Percentiles rank a stretch among this genome's conserved stretches.
Conservation (phyloP, 495 filamentous ascomycete genomes). For the Filosporella fistucella region DNA sequence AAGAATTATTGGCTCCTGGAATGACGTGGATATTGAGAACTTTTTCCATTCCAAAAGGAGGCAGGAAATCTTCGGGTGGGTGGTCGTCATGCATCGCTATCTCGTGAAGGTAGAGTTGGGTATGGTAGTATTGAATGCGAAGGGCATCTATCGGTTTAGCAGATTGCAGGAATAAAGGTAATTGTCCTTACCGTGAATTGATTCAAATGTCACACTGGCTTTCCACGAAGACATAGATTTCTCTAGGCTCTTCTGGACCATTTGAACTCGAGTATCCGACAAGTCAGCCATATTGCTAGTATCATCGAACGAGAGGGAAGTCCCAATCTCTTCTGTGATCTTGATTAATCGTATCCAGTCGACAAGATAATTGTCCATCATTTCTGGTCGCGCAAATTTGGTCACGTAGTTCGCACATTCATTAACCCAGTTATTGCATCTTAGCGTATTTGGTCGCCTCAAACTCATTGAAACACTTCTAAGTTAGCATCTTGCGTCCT, state of each 20-base stretch:
- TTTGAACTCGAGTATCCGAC: conserved; percentile 40
- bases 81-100: conserved; percentile 46
- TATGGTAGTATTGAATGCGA: conserved; percentile 41
- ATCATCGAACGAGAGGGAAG: conserved; percentile 47
- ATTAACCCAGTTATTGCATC: conserved; percentile 42
- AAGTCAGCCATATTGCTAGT: conserved; percentile 35
- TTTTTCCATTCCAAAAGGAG: conserved; percentile 23
- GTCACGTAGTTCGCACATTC: conserved; percentile 41
- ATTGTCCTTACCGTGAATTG: conserved; percentile 30
- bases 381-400: conserved; percentile 26
- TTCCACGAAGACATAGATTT: conserved; percentile 41
- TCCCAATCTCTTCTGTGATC: conserved; percentile 43
- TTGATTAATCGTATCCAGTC: conserved; percentile 41
- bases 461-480: conserved; percentile 44
- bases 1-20: conserved; percentile 34
- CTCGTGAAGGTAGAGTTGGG: conserved; percentile 45
- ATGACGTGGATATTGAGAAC: conserved; percentile 21
- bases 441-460: conserved; percentile 44
- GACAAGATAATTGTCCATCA: conserved; percentile 36
- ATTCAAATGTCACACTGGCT: conserved; percentile 30
- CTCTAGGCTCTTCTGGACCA: conserved; percentile 44
- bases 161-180: background rate
- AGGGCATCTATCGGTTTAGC: conserved; percentile 29
- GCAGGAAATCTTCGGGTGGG: conserved; percentile 41
- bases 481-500: background rate